Evolutionary conservation across 148 eudicot species (phyloP), one percentile per base, ranked within the genome.

Genomic region (Amaranthus palmeri): DNA sequence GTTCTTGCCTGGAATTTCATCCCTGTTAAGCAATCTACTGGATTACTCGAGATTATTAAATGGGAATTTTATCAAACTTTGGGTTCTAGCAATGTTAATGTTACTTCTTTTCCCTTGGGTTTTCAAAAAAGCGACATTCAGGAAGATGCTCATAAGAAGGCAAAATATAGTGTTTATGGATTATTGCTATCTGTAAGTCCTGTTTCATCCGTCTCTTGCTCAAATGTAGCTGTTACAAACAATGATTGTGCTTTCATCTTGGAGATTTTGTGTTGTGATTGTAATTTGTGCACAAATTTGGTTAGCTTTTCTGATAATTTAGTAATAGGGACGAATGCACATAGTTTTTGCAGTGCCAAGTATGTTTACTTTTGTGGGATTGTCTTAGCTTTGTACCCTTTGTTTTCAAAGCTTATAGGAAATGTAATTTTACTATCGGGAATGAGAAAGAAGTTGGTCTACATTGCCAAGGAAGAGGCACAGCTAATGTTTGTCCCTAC

Each of bases 1-100:
- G 80, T 88, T 71, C 49, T 82, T 0, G 80, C 89, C 71, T 95
- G 97, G 96, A 95, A 91, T 77, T 95, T 85, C 68, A 78, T 95
- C 69, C 97, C 98, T 5, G 69, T 82, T 6, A 83, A 85, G 72
- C 72, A 66, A 36, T 72, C 66, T 7, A 75, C 81, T 45, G 98
- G 98, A 3, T 79, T 86, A 25, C 55, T 95, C 62, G 98, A 95
- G 75, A 85, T 95, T 47, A 81, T 91, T 54, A 50, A 65, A 0
- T 95, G 98, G 98, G 75, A 70, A 41, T 70, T 83, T 74, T 11
- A 58, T 0, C 74, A 67, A 17, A 54, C 12, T 46, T 58, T 17
- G 10, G n/a, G 1, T 43, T 9, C 6, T 73, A 62, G 45, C 65
- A 63, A 61, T 73, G 66, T 41, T 68, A 63, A 61, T 52, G 68